These are phyloP conservation scores for Zygosaccharomyces siamensis DNA, from an alignment of 805 yeast genomes.

Conservation along the genomic window DNA sequence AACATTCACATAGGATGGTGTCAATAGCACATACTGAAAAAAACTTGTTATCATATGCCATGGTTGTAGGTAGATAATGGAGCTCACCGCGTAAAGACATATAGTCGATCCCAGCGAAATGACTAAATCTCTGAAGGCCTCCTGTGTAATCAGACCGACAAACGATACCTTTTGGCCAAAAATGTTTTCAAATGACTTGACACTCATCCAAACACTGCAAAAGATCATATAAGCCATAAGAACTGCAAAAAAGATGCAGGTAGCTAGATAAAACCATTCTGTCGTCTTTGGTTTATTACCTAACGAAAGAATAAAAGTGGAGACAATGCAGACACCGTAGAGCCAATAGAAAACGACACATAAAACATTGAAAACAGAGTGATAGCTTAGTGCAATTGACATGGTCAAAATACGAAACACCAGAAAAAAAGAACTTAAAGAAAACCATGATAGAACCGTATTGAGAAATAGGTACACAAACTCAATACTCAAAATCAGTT, in stretches of 20 bases:
- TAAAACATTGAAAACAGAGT: constrained; percentile 68
- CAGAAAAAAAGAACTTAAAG: constrained; percentile 81
- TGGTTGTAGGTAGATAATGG: constrained; percentile 81
- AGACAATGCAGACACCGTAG: constrained; percentile 71
- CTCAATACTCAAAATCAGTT: constrained; percentile 68
- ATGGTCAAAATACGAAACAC: constrained; percentile 85
- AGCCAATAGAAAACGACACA: constrained; percentile 82
- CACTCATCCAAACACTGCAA: constrained; percentile 78
- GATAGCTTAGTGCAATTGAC: constrained; percentile 53
- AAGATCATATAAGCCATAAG: constrained; percentile 86
- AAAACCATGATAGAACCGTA: constrained; percentile 85
- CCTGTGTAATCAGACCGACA: constrained; percentile 50
- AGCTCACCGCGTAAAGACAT: constrained; percentile 69
- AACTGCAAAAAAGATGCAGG: constrained; percentile 76
- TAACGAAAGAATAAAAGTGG: constrained; percentile 83
- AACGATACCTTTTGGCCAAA: constrained; percentile 38
- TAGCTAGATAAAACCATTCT: constrained; percentile 64
- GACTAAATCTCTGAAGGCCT: constrained; percentile 77
- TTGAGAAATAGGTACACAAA: constrained; percentile 72
- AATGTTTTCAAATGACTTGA: constrained; percentile 57
- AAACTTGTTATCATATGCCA: constrained; percentile 89
- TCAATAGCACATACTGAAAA: constrained; percentile 71
- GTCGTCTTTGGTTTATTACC: constrained; percentile 96
- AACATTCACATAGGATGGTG: constrained; percentile 88
- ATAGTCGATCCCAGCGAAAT: constrained; percentile 86